A percentile compares a stretch with the other conserved stretches of the same genome.
phyloP scores from a whole-genome alignment of 805 yeast genomes.

The Saccharomycopsis sp. region DNA sequence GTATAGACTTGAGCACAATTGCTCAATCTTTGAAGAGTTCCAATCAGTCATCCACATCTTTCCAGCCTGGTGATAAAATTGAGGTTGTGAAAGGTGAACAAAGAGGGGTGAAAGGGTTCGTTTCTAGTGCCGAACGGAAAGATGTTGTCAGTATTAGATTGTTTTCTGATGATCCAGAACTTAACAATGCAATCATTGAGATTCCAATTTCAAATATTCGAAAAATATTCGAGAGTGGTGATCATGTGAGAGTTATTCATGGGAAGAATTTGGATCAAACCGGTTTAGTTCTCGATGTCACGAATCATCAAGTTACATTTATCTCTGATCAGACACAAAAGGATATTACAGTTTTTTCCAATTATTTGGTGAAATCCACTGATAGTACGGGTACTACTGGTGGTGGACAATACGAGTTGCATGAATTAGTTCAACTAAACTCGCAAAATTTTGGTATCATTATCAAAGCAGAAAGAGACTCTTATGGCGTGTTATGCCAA shows the following conservation, averaged over 20 bases:
- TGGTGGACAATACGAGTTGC: conserved; percentile 72
- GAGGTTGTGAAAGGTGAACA: conserved; percentile 92
- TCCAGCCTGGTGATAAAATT: conserved; percentile 91
- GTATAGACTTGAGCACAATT: conserved; percentile 79
- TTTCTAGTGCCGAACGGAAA: conserved; percentile 46
- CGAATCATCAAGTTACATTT: conserved; percentile 79
- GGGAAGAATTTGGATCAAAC: conserved; percentile 93
- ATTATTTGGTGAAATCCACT: conserved; percentile 83
- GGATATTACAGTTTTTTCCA: conserved; percentile 88
- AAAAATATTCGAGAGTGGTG: conserved; percentile 84
- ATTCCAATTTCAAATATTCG: conserved; percentile 76
- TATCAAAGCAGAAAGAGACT: conserved; percentile 80
- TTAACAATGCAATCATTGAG: conserved; percentile 57
- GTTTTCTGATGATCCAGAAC: conserved; percentile 31
- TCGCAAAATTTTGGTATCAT: conserved; percentile 84
- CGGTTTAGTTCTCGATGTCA: conserved; percentile 80
- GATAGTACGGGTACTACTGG: conserved; percentile 72
- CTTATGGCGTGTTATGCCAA: conserved; percentile 69
- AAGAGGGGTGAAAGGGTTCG: conserved; percentile 77
- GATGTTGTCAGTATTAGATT: conserved; percentile 41
- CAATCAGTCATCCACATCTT: conserved; percentile 44
- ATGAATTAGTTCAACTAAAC: conserved; percentile 82
- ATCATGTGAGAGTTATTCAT: conserved; percentile 84
- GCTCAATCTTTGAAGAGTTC: conserved; percentile 76
- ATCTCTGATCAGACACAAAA: conserved; percentile 82